Conservation (phyloP, 805 yeast species). For the Candida orba region DNA sequence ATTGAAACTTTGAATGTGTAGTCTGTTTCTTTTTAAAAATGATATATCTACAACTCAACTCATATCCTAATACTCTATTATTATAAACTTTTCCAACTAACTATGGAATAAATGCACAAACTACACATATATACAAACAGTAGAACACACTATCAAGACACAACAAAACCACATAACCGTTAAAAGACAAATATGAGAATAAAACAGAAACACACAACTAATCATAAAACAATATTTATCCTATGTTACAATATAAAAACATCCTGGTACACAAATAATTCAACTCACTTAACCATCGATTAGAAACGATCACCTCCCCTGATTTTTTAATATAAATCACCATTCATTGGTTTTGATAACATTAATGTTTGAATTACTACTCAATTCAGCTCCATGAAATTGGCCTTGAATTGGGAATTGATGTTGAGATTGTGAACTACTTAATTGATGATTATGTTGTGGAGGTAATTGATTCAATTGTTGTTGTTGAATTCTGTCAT, state of each 20-base stretch:
- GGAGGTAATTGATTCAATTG: slow-evolving; percentile 2
- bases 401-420: slow-evolving; percentile 5
- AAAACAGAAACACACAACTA: too few species aligned
- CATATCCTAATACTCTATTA: too few species aligned
- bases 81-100: too few species aligned
- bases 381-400: background rate
- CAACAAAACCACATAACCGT: too few species aligned
- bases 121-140: too few species aligned
- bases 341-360: slow-evolving; percentile 1
- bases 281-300: slow-evolving; percentile 5
- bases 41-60: too few species aligned
- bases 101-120: too few species aligned
- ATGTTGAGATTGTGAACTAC: slow-evolving; percentile 6
- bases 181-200: too few species aligned
- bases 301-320: slow-evolving; percentile 16
- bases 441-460: slow-evolving; percentile 5
- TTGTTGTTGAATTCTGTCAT: slow-evolving; percentile 2
- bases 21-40: too few species aligned
- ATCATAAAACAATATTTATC: background rate
- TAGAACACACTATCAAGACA: too few species aligned
- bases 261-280: background rate
- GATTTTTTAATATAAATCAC: slow-evolving; percentile 15
- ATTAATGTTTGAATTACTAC: background rate
- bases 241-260: background rate
- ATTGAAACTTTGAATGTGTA: too few species aligned